Evolutionary conservation across 345 rosid species (phyloP).

Genomic region (Fremontodendron californicum): DNA sequence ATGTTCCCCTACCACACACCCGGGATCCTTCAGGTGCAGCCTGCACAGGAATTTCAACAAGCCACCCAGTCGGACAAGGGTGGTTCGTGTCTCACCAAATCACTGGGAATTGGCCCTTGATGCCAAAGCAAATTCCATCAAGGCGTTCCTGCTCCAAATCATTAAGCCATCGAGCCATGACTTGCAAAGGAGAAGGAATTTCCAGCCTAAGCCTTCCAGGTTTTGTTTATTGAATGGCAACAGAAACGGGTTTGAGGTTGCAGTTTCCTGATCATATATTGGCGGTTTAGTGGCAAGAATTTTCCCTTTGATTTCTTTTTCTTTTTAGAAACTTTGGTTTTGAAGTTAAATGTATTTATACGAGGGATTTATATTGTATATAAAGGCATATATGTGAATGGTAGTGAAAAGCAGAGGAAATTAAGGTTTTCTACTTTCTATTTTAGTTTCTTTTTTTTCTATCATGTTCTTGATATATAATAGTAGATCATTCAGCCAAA

Average conservation of each 20-base stretch:
- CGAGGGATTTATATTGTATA: not conserved
- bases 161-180: constrained; percentile 32
- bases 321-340: not conserved
- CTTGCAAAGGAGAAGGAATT: constrained; percentile 29
- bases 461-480: not conserved
- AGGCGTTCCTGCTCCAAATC: constrained; percentile 31
- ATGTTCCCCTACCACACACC: constrained; percentile 48
- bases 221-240: constrained; percentile 29
- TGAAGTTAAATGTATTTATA: not conserved
- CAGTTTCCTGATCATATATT: constrained; percentile 22
- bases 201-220: constrained; percentile 36
- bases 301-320: not conserved
- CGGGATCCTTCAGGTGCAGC: constrained; percentile 57
- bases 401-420: not conserved
- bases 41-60: constrained; percentile 25
- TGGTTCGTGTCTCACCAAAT: not conserved
- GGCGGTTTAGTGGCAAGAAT: not conserved
- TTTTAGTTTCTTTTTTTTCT: not conserved
- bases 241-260: constrained; percentile 13
- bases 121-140: constrained; percentile 22
- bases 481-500: not conserved
- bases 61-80: not conserved
- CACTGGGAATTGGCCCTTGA: constrained; percentile 17
- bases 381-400: not conserved
- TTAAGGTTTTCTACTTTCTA: not conserved